Percentiles rank a stretch among this genome's conserved stretches.
phyloP scores from a whole-genome alignment of 2,329 filamentous ascomycete genomes.

The Fusarium phyllophilum region DNA sequence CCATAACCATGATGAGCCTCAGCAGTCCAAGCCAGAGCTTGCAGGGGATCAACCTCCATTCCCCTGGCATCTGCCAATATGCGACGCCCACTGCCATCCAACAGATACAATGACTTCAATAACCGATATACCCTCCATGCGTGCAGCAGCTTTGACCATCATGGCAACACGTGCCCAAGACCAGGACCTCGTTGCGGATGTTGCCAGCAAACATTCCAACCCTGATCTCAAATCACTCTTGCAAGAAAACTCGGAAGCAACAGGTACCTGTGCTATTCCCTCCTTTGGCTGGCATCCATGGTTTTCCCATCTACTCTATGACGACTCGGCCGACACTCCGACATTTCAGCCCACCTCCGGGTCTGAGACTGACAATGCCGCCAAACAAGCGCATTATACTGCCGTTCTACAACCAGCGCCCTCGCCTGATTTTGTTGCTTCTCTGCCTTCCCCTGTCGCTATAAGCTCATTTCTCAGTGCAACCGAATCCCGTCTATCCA shows the following conservation, averaged over 20 bases:
- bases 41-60: conserved; percentile 50
- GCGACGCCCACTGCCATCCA: conserved; percentile 85
- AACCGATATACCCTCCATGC: conserved; percentile 70
- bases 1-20: conserved; percentile 11
- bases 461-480: conserved; percentile 68
- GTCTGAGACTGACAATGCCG: conserved; percentile 33
- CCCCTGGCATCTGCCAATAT: conserved; percentile 77
- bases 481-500: conserved; percentile 64
- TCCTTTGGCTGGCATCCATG: conserved; percentile 91
- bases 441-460: conserved; percentile 68
- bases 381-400: conserved; percentile 70
- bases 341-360: conserved; percentile 49
- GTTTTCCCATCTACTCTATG: conserved; percentile 82
- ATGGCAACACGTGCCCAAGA: conserved; percentile 84
- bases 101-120: conserved; percentile 78
- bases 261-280: conserved; percentile 59
- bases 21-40: neutral
- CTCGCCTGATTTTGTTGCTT: conserved; percentile 55
- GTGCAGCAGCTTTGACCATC: conserved; percentile 71
- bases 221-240: neutral
- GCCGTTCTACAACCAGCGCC: conserved; percentile 69
- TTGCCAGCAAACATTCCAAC: conserved; percentile 68
- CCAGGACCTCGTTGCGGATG: conserved; percentile 74
- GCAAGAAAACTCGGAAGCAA: neutral
- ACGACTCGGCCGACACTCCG: conserved; percentile 58